These are phyloP conservation scores for Hyphopichia buzzinii DNA, from an alignment of 1,139 yeast species.

Conservation along the genomic window DNA sequence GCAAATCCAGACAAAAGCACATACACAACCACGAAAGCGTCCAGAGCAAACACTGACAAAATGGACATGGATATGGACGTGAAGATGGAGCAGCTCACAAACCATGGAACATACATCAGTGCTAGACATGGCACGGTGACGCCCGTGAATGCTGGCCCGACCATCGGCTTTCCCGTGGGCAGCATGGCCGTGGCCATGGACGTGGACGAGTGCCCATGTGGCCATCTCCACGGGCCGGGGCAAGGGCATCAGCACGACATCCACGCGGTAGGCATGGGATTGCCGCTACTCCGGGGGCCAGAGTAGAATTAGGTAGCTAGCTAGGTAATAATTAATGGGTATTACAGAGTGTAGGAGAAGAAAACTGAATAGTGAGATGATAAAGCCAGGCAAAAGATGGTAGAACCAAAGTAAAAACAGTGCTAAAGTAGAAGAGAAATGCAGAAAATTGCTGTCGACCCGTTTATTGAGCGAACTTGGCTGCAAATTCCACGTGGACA, in stretches of 20 bases:
- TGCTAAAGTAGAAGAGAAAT: too few relatives aligned
- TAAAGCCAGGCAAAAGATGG: too few relatives aligned
- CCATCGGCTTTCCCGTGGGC: slow-evolving; percentile 1
- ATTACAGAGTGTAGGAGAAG: too few relatives aligned
- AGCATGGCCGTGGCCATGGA: slow-evolving; percentile 4
- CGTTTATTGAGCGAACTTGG: too few relatives aligned
- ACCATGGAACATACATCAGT: slow-evolving; percentile 2
- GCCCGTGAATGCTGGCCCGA: slow-evolving; percentile 4
- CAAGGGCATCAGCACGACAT: slow-evolving; percentile 27
- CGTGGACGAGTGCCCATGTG: slow-evolving; percentile 29
- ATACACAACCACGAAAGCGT: too few relatives aligned
- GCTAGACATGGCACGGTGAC: slow-evolving; percentile 8
- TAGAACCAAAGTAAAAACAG: too few relatives aligned
- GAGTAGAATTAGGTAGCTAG: slow-evolving; percentile 24
- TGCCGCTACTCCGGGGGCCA: slow-evolving; percentile 33
- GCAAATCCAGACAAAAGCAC: too few relatives aligned
- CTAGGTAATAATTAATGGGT: too few relatives aligned
- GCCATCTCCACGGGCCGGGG: slow-evolving; percentile 37
- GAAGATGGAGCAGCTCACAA: neutral
- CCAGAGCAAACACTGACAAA: too few relatives aligned
- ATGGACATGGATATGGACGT: neutral
- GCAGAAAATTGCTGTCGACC: too few relatives aligned
- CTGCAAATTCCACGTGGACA: too few relatives aligned
- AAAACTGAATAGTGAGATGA: too few relatives aligned
- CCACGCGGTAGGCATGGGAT: slow-evolving; percentile 28